phyloP scores from a whole-genome alignment of 2,329 filamentous ascomycete species.

The Elsinoe australis region DNA sequence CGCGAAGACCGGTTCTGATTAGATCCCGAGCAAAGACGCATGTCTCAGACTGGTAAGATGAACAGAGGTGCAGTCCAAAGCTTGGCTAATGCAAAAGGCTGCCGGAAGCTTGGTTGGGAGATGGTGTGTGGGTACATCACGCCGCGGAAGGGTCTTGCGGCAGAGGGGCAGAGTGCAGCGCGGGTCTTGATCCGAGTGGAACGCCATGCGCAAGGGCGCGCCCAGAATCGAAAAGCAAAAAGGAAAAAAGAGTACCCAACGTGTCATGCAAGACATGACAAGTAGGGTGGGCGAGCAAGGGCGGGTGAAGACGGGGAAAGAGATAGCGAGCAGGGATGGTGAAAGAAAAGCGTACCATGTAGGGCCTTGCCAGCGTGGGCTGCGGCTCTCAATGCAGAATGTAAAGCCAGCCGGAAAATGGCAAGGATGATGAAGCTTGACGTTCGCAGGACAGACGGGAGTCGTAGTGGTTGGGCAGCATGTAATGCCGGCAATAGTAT shows the following conservation, averaged over 20 bases:
- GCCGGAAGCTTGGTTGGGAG: slow-evolving; percentile 13
- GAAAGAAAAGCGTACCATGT: slow-evolving; percentile 9
- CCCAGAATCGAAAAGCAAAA: neutral
- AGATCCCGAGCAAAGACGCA: neutral
- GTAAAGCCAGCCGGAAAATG: neutral
- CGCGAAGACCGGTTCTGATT: neutral
- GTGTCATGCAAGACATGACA: slow-evolving; percentile 8
- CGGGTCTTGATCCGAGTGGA: slow-evolving; percentile 7
- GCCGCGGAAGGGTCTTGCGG: neutral
- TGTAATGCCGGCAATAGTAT: neutral
- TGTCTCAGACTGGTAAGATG: neutral
- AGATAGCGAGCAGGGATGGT: neutral
- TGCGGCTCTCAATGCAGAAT: neutral
- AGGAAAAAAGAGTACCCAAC: slow-evolving; percentile 4
- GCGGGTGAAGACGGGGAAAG: neutral
- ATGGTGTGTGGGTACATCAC: neutral
- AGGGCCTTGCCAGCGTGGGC: neutral
- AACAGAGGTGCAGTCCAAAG: neutral
- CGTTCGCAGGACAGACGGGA: neutral
- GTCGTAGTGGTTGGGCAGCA: neutral
- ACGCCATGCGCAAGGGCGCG: neutral
- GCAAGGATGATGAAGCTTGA: neutral
- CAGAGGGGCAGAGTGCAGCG: slow-evolving; percentile 4
- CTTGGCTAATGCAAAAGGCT: slow-evolving; percentile 2
- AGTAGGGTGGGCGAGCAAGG: neutral